Percentiles rank a stretch among this genome's conserved stretches.
Conservation (phyloP, 23 red algal species). For the Cyanidium caldarium region DNA sequence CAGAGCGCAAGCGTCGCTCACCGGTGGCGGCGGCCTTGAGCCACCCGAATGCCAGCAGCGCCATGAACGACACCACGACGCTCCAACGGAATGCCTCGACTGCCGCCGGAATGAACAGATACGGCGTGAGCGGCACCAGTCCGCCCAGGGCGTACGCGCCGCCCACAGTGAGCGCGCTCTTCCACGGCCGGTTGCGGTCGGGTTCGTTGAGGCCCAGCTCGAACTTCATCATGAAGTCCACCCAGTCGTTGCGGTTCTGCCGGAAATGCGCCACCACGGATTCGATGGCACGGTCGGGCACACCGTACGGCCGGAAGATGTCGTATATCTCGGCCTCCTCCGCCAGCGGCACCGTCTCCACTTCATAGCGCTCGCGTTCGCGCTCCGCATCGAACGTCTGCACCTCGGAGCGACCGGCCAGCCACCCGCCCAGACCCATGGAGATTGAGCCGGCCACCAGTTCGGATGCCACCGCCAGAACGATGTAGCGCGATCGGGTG, state of each 20-base stretch:
- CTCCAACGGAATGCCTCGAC: neutral
- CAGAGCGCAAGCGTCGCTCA: slow-evolving; percentile 4
- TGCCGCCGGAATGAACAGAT: slow-evolving; percentile 7
- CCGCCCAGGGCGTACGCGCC: slow-evolving; percentile 25
- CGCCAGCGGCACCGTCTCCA: neutral
- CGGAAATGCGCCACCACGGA: slow-evolving; percentile 27
- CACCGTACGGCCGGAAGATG: slow-evolving; percentile 26
- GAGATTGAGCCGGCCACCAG: slow-evolving; percentile 23
- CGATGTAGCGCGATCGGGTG: slow-evolving; percentile 4
- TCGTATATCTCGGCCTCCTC: slow-evolving; percentile 37
- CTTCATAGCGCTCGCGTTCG: slow-evolving; percentile 18
- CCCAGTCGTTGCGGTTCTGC: slow-evolving; percentile 12
- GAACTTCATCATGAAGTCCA: slow-evolving; percentile 56
- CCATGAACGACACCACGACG: slow-evolving; percentile 6
- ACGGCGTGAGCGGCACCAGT: slow-evolving; percentile 25
- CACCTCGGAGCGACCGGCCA: slow-evolving; percentile 24
- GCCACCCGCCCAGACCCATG: slow-evolving; percentile 44
- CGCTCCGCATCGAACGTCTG: slow-evolving; percentile 17
- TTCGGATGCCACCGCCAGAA: slow-evolving; percentile 24
- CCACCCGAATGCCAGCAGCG: slow-evolving; percentile 14
- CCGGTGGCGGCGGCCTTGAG: slow-evolving; percentile 5
- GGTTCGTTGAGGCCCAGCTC: slow-evolving; percentile 28
- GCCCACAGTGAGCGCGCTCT: slow-evolving; percentile 22
- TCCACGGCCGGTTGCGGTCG: slow-evolving; percentile 11
- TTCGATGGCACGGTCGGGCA: slow-evolving; percentile 2